phyloP scores from a whole-genome alignment of 2,329 filamentous ascomycete species.

The Amauroascus verrucosus region DNA sequence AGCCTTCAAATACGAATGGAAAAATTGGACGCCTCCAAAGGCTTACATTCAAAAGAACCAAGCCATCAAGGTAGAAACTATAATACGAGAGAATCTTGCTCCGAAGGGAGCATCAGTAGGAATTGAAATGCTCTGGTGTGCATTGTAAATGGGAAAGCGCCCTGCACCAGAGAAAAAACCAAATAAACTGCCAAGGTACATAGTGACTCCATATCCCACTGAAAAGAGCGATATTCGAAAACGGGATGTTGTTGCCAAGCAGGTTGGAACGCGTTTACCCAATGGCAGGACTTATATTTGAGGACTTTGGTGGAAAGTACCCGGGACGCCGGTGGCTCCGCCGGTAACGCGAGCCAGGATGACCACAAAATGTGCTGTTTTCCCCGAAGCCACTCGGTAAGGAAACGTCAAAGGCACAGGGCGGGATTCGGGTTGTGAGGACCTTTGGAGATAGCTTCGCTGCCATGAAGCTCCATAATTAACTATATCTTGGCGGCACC shows the following conservation, averaged over 20 bases:
- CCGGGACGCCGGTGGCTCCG: not conserved
- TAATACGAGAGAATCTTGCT: not conserved
- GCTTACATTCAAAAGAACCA: not conserved
- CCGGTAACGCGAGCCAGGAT: not conserved
- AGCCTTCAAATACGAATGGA: slow-evolving; percentile 6
- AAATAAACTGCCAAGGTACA: not conserved
- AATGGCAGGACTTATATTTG: not conserved
- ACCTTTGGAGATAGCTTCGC: slow-evolving; percentile 9
- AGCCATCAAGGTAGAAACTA: not conserved
- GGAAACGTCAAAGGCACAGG: not conserved
- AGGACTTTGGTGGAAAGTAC: slow-evolving; percentile 10
- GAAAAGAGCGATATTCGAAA: not conserved
- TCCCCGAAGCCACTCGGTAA: not conserved
- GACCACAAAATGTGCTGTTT: not conserved
- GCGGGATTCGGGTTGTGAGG: slow-evolving; percentile 8
- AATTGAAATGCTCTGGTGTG: not conserved
- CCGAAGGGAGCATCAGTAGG: not conserved
- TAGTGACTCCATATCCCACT: not conserved
- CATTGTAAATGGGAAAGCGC: not conserved
- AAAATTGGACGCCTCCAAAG: no score
- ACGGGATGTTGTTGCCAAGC: slow-evolving; percentile 7
- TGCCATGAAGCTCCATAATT: slow-evolving; percentile 1
- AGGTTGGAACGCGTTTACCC: not conserved
- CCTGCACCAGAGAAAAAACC: not conserved
- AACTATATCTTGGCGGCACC: not conserved